phyloP scores from a whole-genome alignment of 2,329 filamentous ascomycete genomes.

The Atkinsonella hypoxylon region DNA sequence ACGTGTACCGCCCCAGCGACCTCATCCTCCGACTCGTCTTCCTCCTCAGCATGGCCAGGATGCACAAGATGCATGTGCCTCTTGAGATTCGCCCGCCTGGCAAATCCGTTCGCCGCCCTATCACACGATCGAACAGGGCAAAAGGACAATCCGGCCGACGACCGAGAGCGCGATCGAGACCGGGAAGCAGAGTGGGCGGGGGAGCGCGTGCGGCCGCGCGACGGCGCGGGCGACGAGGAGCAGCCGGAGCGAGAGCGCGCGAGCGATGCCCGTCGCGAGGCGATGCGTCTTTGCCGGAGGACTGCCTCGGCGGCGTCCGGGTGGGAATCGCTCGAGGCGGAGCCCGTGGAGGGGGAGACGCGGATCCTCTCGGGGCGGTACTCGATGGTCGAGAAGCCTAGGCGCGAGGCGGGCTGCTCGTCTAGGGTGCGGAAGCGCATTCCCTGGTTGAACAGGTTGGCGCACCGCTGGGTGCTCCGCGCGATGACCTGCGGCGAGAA shows the following conservation, averaged over 20 bases:
- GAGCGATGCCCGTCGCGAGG: slow-evolving; percentile 11
- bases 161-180: slow-evolving; percentile 5
- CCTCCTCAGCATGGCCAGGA: slow-evolving; percentile 22
- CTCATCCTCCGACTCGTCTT: slow-evolving; percentile 36
- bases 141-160: slow-evolving; percentile 22
- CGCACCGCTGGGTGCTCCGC: slow-evolving; percentile 61
- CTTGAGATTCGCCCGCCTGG: slow-evolving; percentile 22
- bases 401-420: slow-evolving; percentile 17
- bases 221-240: slow-evolving; percentile 1
- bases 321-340: slow-evolving; percentile 5
- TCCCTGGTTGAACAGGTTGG: slow-evolving; percentile 59
- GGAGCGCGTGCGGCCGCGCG: neutral
- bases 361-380: slow-evolving; percentile 19
- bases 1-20: slow-evolving; percentile 52
- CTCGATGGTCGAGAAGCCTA: slow-evolving; percentile 15
- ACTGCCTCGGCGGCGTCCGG: slow-evolving; percentile 10
- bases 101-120: slow-evolving; percentile 25
- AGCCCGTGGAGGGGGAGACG: no score
- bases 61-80: slow-evolving; percentile 28
- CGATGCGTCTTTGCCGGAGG: slow-evolving; percentile 17
- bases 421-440: slow-evolving; percentile 53
- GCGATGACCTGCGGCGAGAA: slow-evolving; percentile 54
- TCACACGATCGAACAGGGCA: slow-evolving; percentile 27
- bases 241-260: slow-evolving; percentile 15
- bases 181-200: neutral